Percentiles rank a stretch among this genome's conserved stretches.
Evolutionary conservation across 345 rosid species (phyloP).

Genomic region (Murraya paniculata): DNA sequence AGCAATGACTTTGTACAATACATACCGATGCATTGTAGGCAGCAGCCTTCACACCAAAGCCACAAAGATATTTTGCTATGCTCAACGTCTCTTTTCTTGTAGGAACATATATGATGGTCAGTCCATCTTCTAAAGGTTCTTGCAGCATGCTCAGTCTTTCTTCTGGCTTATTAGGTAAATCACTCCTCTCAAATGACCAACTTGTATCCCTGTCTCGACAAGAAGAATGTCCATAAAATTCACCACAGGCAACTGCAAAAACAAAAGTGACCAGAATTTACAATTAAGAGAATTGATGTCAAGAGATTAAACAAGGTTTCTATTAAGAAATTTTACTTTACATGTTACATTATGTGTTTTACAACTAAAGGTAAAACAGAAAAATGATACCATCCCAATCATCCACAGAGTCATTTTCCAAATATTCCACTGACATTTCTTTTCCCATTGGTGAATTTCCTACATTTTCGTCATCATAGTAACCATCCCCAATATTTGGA

Average conservation of each 20-base stretch:
- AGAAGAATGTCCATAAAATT: constrained; percentile 50
- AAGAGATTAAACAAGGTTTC: neutral
- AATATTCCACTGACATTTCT: constrained; percentile 57
- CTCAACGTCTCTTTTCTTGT: constrained; percentile 77
- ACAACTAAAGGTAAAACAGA: constrained; percentile 10
- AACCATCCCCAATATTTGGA: constrained; percentile 5
- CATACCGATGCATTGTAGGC: constrained; percentile 84
- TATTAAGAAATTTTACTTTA: neutral
- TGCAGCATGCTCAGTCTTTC: constrained; percentile 34
- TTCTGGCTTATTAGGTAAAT: constrained; percentile 33
- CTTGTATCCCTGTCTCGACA: constrained; percentile 24
- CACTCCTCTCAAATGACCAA: constrained; percentile 24
- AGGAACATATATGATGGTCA: constrained; percentile 84
- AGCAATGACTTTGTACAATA: neutral
- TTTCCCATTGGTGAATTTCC: constrained; percentile 31
- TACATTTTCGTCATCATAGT: constrained; percentile 37
- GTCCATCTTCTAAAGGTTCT: constrained; percentile 56
- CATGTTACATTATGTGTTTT: neutral
- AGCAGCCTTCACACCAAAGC: constrained; percentile 75
- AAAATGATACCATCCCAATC: constrained; percentile 82
- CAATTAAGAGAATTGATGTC: neutral
- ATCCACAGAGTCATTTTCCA: constrained; percentile 75
- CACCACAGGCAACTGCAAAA: constrained; percentile 70
- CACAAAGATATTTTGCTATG: constrained; percentile 63
- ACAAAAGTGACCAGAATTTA: constrained; percentile 16